A percentile compares a stretch with the other conserved stretches of the same genome.
Evolutionary conservation across 73 alveolate species (phyloP).

Genomic region (Paramecium primaurelia): DNA sequence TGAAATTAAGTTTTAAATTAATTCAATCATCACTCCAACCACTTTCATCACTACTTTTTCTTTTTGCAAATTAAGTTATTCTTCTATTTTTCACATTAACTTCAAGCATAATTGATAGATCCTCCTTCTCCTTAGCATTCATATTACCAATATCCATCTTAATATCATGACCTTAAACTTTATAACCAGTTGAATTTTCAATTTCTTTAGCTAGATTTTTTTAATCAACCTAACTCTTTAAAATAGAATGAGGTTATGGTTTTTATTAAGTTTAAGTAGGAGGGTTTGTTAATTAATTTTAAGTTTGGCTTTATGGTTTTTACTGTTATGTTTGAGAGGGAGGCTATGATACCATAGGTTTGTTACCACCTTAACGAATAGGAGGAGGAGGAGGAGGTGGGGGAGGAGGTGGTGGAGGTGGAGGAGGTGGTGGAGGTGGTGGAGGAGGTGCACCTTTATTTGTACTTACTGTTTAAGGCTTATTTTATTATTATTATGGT

Average conservation of each 20-base stretch:
- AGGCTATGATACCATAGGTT: not conserved
- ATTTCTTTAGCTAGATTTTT: not conserved
- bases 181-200: not conserved
- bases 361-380: not conserved
- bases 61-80: not conserved
- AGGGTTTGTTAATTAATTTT: not conserved
- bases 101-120: not conserved
- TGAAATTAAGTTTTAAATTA: not conserved
- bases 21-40: not conserved
- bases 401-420: slow-evolving; percentile 46
- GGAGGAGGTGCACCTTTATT: slow-evolving; percentile 29
- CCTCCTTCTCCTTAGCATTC: not conserved
- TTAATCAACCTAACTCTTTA: not conserved
- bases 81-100: not conserved
- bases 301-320: not conserved
- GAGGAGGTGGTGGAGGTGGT: slow-evolving; percentile 46
- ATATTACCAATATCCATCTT: not conserved
- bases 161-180: not conserved
- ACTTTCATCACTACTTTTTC: not conserved
- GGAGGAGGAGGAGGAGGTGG: slow-evolving; percentile 56
- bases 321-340: not conserved
- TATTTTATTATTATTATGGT: not conserved
- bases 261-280: not conserved
- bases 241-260: not conserved
- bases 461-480: not conserved